These are phyloP conservation scores for Calonectria crousiana DNA, from an alignment of 2,329 filamentous ascomycete species.

Conservation along the genomic window DNA sequence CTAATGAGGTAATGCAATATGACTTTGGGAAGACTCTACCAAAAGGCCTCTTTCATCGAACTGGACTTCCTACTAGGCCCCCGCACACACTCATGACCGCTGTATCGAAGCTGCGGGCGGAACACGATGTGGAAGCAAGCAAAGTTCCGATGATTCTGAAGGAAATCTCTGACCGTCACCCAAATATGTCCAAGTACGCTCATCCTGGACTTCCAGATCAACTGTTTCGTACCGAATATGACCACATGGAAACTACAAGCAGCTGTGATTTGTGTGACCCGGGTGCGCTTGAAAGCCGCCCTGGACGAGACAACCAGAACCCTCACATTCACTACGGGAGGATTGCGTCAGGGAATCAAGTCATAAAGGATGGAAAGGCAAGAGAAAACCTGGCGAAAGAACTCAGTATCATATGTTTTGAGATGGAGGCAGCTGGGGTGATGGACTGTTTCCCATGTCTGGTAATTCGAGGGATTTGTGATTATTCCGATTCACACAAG, in stretches of 20 bases:
- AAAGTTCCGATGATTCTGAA: background rate
- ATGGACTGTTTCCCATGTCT: slow-evolving; percentile 47
- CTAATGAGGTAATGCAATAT: background rate
- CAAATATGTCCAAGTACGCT: background rate
- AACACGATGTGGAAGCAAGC: background rate
- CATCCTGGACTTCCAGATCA: background rate
- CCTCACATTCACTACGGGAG: slow-evolving; percentile 10
- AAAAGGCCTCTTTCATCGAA: background rate
- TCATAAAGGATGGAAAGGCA: background rate
- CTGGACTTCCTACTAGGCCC: background rate
- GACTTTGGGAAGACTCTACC: background rate
- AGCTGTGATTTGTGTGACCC: background rate
- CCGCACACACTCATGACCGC: background rate
- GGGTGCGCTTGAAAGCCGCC: accelerated
- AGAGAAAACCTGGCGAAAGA: slow-evolving; percentile 42
- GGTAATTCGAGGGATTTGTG: slow-evolving; percentile 42
- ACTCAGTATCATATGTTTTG: slow-evolving; percentile 38
- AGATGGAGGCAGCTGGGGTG: slow-evolving; percentile 34
- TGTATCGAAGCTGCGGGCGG: background rate
- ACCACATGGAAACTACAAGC: background rate
- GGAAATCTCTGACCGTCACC: background rate
- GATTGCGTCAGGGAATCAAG: background rate
- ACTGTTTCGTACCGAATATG: background rate
- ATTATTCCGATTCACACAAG: slow-evolving; percentile 11
- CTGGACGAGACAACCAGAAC: background rate